These are phyloP conservation scores for Cordyceps cicadae DNA, from an alignment of 2,329 filamentous ascomycete genomes.

Conservation along the genomic window DNA sequence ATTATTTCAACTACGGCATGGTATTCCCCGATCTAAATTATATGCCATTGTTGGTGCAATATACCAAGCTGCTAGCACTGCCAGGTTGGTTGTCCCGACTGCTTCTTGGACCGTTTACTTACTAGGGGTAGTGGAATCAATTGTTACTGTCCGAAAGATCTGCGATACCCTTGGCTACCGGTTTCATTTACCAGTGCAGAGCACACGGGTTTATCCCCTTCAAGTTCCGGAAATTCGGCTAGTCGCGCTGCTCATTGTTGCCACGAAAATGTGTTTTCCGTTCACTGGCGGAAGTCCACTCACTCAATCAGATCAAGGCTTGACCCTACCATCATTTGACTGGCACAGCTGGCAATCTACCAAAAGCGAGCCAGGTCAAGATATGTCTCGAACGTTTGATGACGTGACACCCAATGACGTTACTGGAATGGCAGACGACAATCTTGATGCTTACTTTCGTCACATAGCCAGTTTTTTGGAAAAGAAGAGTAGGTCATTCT, in stretches of 20 bases:
- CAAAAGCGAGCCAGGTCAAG: slow-evolving; percentile 27
- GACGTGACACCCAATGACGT: slow-evolving; percentile 54
- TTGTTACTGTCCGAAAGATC: slow-evolving; percentile 37
- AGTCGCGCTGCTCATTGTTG: slow-evolving; percentile 61
- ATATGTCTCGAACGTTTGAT: slow-evolving; percentile 31
- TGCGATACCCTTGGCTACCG: slow-evolving; percentile 40
- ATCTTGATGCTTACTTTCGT: slow-evolving; percentile 59
- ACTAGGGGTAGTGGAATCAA: slow-evolving; percentile 45
- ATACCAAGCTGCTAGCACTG: slow-evolving; percentile 62
- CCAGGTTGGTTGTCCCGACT: slow-evolving; percentile 45
- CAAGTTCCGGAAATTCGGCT: slow-evolving; percentile 69
- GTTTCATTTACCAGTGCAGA: slow-evolving; percentile 41
- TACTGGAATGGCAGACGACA: slow-evolving; percentile 48
- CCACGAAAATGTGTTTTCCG: slow-evolving; percentile 72
- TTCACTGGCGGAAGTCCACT: slow-evolving; percentile 45
- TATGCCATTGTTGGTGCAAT: slow-evolving; percentile 58
- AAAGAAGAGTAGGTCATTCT: slow-evolving; percentile 21
- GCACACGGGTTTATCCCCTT: slow-evolving; percentile 37
- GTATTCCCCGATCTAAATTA: slow-evolving; percentile 65
- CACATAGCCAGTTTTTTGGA: slow-evolving; percentile 26
- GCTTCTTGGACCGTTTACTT: slow-evolving; percentile 14
- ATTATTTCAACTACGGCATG: slow-evolving; percentile 60
- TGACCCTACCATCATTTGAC: slow-evolving; percentile 39
- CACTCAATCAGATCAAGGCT: neutral
- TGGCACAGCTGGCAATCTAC: slow-evolving; percentile 62